These are phyloP conservation scores for Ganoderma leucocontextum DNA, from an alignment of 1,284 basidiomycete genomes.

Conservation along the genomic window DNA sequence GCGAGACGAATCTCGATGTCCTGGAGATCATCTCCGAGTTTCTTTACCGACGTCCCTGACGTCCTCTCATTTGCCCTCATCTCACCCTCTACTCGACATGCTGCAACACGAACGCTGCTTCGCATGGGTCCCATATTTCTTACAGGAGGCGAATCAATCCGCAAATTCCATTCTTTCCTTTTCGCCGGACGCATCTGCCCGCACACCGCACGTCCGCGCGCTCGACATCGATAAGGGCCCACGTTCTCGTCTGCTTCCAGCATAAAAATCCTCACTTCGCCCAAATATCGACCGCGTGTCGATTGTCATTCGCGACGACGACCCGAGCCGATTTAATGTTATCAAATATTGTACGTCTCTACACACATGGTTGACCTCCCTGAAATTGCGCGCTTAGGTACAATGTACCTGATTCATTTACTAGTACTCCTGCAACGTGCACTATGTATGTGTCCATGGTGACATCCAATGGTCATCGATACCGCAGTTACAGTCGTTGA, in stretches of 20 bases:
- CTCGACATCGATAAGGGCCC: not conserved
- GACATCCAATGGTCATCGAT: not conserved
- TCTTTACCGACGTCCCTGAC: not conserved
- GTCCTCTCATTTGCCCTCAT: not conserved
- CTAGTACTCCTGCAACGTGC: not conserved
- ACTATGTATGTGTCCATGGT: not conserved
- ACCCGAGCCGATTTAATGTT: not conserved
- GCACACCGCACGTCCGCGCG: not conserved
- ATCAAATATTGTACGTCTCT: not conserved
- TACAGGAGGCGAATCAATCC: not conserved
- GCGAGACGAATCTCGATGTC: not conserved
- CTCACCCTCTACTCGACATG: not conserved
- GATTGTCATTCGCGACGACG: not conserved
- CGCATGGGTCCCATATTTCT: not conserved
- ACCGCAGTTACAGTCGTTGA: not conserved
- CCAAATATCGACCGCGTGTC: not conserved
- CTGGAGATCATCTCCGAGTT: not conserved
- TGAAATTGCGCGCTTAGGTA: no score
- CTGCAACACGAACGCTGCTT: not conserved
- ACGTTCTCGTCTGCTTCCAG: not conserved
- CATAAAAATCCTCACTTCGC: not conserved
- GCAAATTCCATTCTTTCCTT: not conserved
- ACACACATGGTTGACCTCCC: not conserved
- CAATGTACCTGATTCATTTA: not conserved
- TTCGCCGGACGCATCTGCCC: not conserved